Evolutionary conservation across 805 yeast genomes (phyloP), one percentile per base, ranked within the genome.

Genomic region (Candida anglica): DNA sequence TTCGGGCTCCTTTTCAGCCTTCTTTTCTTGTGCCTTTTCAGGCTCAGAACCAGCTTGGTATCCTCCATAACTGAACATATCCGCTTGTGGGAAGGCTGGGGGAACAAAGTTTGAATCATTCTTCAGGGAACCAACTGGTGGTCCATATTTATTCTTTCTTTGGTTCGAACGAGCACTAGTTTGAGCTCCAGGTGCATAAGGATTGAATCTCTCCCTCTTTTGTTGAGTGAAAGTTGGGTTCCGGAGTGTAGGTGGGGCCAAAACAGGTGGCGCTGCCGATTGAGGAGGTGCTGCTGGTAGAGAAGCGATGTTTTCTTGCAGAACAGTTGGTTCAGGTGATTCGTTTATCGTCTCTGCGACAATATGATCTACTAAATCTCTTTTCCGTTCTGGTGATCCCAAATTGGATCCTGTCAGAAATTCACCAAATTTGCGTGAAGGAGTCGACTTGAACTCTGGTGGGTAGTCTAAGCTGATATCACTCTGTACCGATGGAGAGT

Each of bases 121-220:
- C 13, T 8, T 20, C 20, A 14, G 8, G 19, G 25, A 21, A 6
- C 34, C 42, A 6, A 47, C 21, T 2, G 52, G 39, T 9, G 63
- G 61, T 6, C 58, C 62, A 38, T 58, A 58, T 27, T 43, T 60
- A 36, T 35, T 51, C 22, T 40, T 46, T 20, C 46, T 41, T n/a
- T 15, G 20, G 13, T 46, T 32, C 14, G 30, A 28, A n/a, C 40
- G 33, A 39, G 30, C 45, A 6, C 39, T 23, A 18, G 14, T 18
- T 13, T 13, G 4, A 13, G 40, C 48, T 6, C 49, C 53, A 15
- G 69, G 69, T 6, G 69, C 69, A 40, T 64, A 65, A 4, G 69
- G 69, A 34, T 64, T 64, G 10, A 36, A 38, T 27, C 40, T 40
- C 30, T 23, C 23, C 15, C 14, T 17, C 30, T 28, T 20, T 33